Conservation (phyloP, 129 eudicot genomes). For the Centaurea solstitialis region DNA sequence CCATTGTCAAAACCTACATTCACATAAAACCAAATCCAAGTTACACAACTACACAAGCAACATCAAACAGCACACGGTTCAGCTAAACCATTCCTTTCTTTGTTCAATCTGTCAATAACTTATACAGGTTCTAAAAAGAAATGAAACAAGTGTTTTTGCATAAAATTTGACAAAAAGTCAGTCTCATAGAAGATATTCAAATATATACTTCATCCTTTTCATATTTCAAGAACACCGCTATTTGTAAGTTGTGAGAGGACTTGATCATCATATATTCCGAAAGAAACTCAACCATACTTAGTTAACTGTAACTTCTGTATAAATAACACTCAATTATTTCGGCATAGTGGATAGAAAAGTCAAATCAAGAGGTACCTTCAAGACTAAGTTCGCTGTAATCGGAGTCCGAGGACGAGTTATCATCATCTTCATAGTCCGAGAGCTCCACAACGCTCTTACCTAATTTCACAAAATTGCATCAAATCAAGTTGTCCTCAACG, state of each 20-base stretch:
- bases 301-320: not conserved
- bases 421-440: constrained; percentile 35
- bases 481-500: not conserved
- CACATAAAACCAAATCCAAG: constrained; percentile 2
- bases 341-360: not conserved
- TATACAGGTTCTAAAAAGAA: not conserved
- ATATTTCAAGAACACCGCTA: not conserved
- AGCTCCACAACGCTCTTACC: constrained; percentile 29
- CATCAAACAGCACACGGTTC: not conserved
- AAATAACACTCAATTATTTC: not conserved
- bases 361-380: constrained; percentile 25
- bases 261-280: not conserved
- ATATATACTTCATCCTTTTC: not conserved
- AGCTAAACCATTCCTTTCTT: not conserved
- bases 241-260: not conserved
- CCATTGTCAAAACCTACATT: constrained; percentile 24
- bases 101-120: not conserved
- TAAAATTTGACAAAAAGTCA: not conserved
- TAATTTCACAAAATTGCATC: constrained; percentile 22
- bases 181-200: not conserved
- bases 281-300: not conserved
- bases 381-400: constrained; percentile 19
- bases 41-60: not conserved
- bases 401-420: constrained; percentile 26
- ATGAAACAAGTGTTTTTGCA: not conserved